Conservation (phyloP, 768 basidiomycete species). For the Termitomyces sp. region DNA sequence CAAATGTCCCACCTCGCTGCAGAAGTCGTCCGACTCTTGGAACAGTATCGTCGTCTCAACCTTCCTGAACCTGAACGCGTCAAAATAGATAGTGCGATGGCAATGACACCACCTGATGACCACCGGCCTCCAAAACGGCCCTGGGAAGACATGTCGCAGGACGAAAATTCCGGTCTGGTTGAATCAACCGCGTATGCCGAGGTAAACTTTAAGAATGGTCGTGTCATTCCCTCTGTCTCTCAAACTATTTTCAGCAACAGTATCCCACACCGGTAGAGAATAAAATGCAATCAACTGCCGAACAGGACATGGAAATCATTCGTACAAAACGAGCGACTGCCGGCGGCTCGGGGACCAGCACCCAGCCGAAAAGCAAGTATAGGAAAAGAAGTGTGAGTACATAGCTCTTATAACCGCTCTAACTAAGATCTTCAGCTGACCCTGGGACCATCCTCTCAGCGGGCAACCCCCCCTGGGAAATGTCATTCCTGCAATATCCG, state of each 20-base stretch:
- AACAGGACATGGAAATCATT: constrained; percentile 83
- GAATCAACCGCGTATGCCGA: constrained; percentile 25
- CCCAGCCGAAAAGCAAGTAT: constrained; percentile 74
- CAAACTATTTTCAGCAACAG: constrained; percentile 12
- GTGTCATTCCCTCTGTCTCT: not conserved
- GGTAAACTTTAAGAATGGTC: constrained; percentile 16
- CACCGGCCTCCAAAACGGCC: constrained; percentile 68
- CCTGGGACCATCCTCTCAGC: constrained; percentile 40
- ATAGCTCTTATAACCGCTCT: constrained; percentile 2
- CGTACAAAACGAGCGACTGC: constrained; percentile 74
- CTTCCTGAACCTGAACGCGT: constrained; percentile 28
- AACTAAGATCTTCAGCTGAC: constrained; percentile 9
- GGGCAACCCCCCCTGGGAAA: constrained; percentile 80
- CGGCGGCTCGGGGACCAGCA: constrained; percentile 40
- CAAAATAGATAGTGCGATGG: constrained; percentile 23
- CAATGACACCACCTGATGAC: constrained; percentile 36
- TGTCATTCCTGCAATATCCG: constrained; percentile 85
- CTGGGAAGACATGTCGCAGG: constrained; percentile 68
- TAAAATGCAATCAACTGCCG: constrained; percentile 53
- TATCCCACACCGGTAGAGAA: constrained; percentile 28
- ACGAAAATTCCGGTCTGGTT: constrained; percentile 25
- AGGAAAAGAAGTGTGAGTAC: constrained; percentile 76
- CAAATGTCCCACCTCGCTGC: constrained; percentile 68
- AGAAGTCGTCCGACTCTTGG: constrained; percentile 62
- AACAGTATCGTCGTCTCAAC: constrained; percentile 47